Evolutionary conservation across 495 filamentous ascomycete species (phyloP), one percentile per base, ranked within the genome.

Genomic region (Podospora pseudocomata): DNA sequence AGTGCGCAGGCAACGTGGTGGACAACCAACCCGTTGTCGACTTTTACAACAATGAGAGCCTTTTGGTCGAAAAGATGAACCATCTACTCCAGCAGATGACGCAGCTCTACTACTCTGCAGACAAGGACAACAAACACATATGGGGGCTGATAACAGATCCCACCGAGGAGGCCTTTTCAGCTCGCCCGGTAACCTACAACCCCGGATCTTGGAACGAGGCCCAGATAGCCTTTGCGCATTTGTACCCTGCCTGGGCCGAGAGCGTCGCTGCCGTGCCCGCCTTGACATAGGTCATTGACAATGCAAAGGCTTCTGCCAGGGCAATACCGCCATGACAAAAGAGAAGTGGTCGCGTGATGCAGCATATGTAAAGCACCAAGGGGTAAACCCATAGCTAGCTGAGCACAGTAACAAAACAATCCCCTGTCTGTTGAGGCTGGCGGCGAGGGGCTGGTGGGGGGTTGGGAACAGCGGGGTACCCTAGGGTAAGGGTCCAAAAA

Each of bases 231-330:
- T 68, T 73, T 39, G 65, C 34, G 34, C 44, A 67, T 56, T 64
- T 66, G 15, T 73, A 68, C 60, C 34, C 62, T 26, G 66, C 71
- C 15, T 66, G 68, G 71, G 34, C 20, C 27, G 65, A 72, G 54
- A 67, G 23, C n/a, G 20, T 20, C 49, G n/a, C 66, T 26, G 54
- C 64, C 5, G 26, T 66, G 18, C 27, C 26, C n/a, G 56, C 54
- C 7, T 13, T 66, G 15, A 28, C 49, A 5, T 27, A 20, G n/a
- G 54, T n/a, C 11, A 27, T 65, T 6, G 19, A 32, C 5, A 34
- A 54, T 15, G n/a, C 11, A 23, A 49, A 49, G 39, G 39, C 39
- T 49, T 6, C 39, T 16, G 1, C 39, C 13, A 13, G 2, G 11
- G 1, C 20, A 23, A 23, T 20, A 23, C 20, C 20, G 20, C n/a